phyloP scores from a whole-genome alignment of 1,139 yeast genomes.

The Sugiyamaella japonica region DNA sequence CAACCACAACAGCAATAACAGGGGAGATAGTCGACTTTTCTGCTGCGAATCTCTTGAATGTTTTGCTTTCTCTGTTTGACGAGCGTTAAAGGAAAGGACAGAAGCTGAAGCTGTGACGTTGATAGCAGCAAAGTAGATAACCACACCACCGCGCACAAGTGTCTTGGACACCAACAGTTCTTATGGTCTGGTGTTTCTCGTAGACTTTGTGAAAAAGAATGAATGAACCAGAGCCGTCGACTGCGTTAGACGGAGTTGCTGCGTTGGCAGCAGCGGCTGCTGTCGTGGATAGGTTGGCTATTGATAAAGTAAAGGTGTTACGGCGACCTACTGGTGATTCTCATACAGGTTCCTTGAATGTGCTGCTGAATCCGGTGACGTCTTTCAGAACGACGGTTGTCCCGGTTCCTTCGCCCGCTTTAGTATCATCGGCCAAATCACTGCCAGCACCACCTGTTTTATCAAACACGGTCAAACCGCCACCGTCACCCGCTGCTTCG shows the following conservation, averaged over 20 bases:
- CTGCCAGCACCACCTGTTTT: background rate
- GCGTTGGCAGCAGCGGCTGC: constrained; percentile 17
- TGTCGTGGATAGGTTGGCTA: constrained; percentile 8
- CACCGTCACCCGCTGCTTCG: background rate
- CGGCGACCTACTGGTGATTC: background rate
- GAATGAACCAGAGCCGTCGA: constrained; percentile 9
- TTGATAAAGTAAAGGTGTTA: background rate
- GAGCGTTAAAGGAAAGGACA: too few relatives aligned
- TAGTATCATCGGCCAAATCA: background rate
- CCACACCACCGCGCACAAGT: too few relatives aligned
- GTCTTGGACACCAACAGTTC: background rate
- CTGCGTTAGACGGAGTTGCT: background rate
- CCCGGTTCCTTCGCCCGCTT: background rate
- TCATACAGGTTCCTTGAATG: background rate
- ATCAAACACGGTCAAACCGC: background rate
- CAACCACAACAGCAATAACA: too few relatives aligned
- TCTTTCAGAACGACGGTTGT: background rate
- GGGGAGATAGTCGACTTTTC: too few relatives aligned
- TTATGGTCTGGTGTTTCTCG: background rate
- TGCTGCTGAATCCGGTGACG: constrained; percentile 1
- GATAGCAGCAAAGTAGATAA: background rate
- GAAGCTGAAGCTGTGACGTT: too few relatives aligned
- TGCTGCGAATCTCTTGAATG: too few relatives aligned
- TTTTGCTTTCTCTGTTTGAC: too few relatives aligned
- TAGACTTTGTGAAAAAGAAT: background rate